Percentiles rank a stretch among this genome's conserved stretches.
Conservation (phyloP, 805 yeast species). For the Grigorovia yakushimaensis region DNA sequence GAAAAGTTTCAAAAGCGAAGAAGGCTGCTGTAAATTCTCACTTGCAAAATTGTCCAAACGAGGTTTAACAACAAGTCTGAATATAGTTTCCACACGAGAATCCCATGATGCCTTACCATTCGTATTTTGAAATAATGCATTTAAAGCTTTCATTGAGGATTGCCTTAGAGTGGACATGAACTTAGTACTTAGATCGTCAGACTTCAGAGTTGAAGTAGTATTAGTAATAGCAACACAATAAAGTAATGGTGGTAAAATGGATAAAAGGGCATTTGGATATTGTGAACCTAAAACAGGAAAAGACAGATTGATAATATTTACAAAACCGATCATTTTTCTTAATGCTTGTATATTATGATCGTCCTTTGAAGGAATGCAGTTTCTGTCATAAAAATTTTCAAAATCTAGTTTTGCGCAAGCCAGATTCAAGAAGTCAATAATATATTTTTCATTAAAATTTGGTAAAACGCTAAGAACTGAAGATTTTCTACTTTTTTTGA, state of each 20-base stretch:
- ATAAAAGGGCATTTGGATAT: constrained; percentile 38
- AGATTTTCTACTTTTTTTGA: constrained; percentile 60
- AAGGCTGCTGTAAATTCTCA: constrained; percentile 77
- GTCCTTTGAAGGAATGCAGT: constrained; percentile 6
- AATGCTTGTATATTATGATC: constrained; percentile 26
- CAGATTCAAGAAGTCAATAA: constrained; percentile 50
- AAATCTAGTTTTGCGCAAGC: constrained; percentile 48
- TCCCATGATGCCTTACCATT: constrained; percentile 50
- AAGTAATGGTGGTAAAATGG: constrained; percentile 48
- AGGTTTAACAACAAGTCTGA: constrained; percentile 46
- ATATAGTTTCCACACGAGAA: constrained; percentile 40
- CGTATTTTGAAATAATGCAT: constrained; percentile 43
- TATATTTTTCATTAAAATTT: constrained; percentile 40
- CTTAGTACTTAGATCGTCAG: constrained; percentile 28
- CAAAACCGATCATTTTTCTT: constrained; percentile 53
- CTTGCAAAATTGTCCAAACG: constrained; percentile 57
- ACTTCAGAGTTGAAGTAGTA: constrained; percentile 20
- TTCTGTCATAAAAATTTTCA: constrained; percentile 25
- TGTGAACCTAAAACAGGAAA: constrained; percentile 45
- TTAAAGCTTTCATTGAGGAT: constrained; percentile 55
- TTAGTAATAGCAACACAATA: constrained; percentile 49
- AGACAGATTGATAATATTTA: constrained; percentile 32
- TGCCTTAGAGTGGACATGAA: constrained; percentile 54
- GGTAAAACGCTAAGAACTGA: constrained; percentile 61
- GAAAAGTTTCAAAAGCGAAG: constrained; percentile 62